Evolutionary conservation across 2,329 filamentous ascomycete genomes (phyloP).

Genomic region (Botrytis elliptica): DNA sequence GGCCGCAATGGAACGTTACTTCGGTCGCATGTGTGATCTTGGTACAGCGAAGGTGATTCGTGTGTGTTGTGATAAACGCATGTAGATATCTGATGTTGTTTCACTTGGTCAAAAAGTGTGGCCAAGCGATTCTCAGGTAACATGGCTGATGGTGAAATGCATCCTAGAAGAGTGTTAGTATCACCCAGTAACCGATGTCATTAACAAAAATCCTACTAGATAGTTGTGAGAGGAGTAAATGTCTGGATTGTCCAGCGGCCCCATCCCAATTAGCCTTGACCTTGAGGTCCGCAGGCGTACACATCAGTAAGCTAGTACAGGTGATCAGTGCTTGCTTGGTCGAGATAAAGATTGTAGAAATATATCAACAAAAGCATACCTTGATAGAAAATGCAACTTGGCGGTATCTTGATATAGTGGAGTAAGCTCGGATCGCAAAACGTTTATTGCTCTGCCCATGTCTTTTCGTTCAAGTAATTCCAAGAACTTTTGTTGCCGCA

Average conservation of each 20-base stretch:
- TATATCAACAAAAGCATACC: conserved; percentile 44
- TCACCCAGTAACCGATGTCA: not conserved
- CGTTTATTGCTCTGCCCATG: conserved; percentile 69
- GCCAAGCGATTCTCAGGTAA: conserved; percentile 88
- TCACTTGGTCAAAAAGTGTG: conserved; percentile 76
- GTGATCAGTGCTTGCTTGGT: conserved; percentile 17
- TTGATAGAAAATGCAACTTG: conserved; percentile 78
- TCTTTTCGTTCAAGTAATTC: conserved; percentile 81
- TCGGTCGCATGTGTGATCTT: conserved; percentile 80
- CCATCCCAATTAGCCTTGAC: conserved; percentile 82
- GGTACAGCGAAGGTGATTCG: conserved; percentile 77
- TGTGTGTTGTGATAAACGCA: conserved; percentile 89
- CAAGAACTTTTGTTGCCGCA: conserved; percentile 92
- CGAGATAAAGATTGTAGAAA: conserved; percentile 4
- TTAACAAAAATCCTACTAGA: conserved; percentile 62
- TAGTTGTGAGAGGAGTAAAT: conserved; percentile 72
- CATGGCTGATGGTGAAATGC: conserved; percentile 95
- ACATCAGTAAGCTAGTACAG: conserved; percentile 75
- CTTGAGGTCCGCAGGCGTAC: conserved; percentile 74
- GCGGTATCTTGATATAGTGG: conserved; percentile 77
- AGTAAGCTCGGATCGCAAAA: conserved; percentile 85
- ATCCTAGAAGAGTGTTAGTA: conserved; percentile 54
- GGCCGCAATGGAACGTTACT: conserved; percentile 75
- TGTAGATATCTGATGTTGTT: conserved; percentile 75
- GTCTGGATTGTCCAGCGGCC: conserved; percentile 70